A percentile compares a stretch with the other conserved stretches of the same genome.
phyloP scores from a whole-genome alignment of 768 basidiomycete genomes.

The Daedaleopsis nitida region DNA sequence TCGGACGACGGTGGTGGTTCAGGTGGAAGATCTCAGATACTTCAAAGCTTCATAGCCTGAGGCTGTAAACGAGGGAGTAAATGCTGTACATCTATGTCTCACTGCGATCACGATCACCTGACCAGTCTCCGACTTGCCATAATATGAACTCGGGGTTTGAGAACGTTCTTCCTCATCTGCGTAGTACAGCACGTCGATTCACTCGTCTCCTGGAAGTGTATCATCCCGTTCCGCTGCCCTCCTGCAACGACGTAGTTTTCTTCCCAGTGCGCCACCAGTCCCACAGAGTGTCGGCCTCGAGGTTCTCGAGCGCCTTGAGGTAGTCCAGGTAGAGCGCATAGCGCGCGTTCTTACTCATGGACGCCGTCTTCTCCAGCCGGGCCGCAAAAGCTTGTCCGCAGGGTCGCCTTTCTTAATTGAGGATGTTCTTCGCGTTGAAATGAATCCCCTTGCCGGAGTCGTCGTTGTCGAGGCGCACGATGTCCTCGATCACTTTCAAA shows the following conservation, averaged over 20 bases:
- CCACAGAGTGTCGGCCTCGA: background rate
- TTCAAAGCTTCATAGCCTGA: no score
- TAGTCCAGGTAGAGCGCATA: background rate
- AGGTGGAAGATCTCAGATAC: no score
- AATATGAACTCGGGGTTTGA: no score
- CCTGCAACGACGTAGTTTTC: background rate
- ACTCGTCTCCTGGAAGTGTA: no score
- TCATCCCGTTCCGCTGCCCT: no score
- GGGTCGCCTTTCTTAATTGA: background rate
- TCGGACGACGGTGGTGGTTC: no score
- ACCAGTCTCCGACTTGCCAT: no score
- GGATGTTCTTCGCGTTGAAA: constrained; percentile 2
- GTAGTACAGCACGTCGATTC: no score
- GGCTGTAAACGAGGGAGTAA: no score
- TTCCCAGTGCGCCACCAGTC: background rate
- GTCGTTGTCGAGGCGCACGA: constrained; percentile 2
- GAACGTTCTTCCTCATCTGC: no score
- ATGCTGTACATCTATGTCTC: no score
- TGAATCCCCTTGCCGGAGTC: background rate
- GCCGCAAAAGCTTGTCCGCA: background rate
- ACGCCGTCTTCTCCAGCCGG: background rate
- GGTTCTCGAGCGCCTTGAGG: background rate
- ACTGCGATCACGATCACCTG: no score
- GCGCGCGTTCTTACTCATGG: background rate
- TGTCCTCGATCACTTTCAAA: constrained; percentile 1